Evolutionary conservation across 2,329 filamentous ascomycete genomes (phyloP), one percentile per base, ranked within the genome.

Genomic region (Colletotrichum australisinense): DNA sequence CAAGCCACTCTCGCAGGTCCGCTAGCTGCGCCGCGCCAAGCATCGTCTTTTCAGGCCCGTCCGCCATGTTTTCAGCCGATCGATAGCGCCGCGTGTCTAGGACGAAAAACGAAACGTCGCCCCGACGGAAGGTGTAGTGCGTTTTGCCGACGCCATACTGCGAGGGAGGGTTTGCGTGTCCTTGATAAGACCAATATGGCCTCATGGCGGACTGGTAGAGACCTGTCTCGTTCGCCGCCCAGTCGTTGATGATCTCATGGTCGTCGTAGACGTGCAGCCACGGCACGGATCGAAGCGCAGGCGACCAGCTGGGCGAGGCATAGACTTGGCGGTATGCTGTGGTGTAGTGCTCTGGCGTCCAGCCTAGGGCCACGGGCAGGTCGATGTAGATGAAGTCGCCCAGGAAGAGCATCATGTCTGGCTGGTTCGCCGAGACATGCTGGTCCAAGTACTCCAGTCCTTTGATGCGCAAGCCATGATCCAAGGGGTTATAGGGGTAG

Each of bases 221-320:
- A 3, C 88, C 88, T 0, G 89, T 92, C 53, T 87, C 89, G 79
- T 92, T 92, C 24, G 86, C 85, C 70, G 88, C 86, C 92, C 92
- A 94, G 81, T 93, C 92, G 72, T 94, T 94, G 14, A 87, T 87
- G 63, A 94, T 93, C 78, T 93, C 92, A 75, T 94, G 92, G 78
- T 94, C 92, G 76, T 94, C 92, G 24, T 93, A 88, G 7, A 92
- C 91, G 78, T 94, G 92, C 11, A 93, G 87, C 92, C 92, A 93
- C 4, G 92, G 91, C 0, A 93, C 82, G 12, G 86, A 81, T 19
- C 84, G 78, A 12, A 77, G 64, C 6, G 70, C 67, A 1, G 70
- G 26, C 5, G 76, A 72, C 92, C 92, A 94, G 60, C 92, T 91
- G 1, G 91, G 91, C 1, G 90, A 92, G 0, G 90, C 88, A 77